phyloP scores from a whole-genome alignment of 371 early-diverging fungal species.

The Mortierella sp. region DNA sequence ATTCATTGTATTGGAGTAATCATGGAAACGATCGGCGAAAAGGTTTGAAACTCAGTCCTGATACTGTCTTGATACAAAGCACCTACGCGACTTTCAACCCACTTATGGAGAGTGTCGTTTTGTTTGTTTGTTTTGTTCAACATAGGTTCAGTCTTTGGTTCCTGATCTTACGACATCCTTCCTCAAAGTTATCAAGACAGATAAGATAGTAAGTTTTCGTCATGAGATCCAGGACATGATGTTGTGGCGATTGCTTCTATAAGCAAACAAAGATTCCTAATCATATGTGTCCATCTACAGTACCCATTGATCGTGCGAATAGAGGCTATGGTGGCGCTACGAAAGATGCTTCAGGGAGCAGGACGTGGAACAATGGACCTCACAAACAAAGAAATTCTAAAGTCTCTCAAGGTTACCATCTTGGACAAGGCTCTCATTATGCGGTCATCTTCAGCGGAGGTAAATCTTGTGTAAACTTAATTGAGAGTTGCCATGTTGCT shows the following conservation, averaged over 20 bases:
- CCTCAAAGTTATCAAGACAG: slow-evolving; percentile 74
- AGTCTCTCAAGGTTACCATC: slow-evolving; percentile 74
- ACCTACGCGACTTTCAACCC: background rate
- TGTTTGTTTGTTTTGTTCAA: background rate
- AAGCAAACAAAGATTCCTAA: background rate
- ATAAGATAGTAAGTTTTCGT: slow-evolving; percentile 69
- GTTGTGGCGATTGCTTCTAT: background rate
- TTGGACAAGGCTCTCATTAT: slow-evolving; percentile 82
- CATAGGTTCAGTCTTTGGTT: slow-evolving; percentile 79
- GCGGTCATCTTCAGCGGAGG: slow-evolving; percentile 81
- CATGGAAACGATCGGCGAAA: slow-evolving; percentile 76
- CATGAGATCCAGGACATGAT: background rate
- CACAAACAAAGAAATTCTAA: slow-evolving; percentile 81
- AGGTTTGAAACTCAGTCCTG: slow-evolving; percentile 39
- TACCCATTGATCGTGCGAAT: slow-evolving; percentile 73
- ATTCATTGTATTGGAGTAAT: slow-evolving; percentile 81
- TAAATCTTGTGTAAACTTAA: slow-evolving; percentile 36
- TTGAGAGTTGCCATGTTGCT: background rate
- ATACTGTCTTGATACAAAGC: background rate
- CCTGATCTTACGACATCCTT: slow-evolving; percentile 80
- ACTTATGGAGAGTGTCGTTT: background rate
- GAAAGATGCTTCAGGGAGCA: slow-evolving; percentile 78
- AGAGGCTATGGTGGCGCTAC: slow-evolving; percentile 80
- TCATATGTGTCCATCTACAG: slow-evolving; percentile 26
- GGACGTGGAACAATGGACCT: slow-evolving; percentile 83